Conservation (phyloP, 2,329 filamentous ascomycete species). For the Achaetomium macrosporum region DNA sequence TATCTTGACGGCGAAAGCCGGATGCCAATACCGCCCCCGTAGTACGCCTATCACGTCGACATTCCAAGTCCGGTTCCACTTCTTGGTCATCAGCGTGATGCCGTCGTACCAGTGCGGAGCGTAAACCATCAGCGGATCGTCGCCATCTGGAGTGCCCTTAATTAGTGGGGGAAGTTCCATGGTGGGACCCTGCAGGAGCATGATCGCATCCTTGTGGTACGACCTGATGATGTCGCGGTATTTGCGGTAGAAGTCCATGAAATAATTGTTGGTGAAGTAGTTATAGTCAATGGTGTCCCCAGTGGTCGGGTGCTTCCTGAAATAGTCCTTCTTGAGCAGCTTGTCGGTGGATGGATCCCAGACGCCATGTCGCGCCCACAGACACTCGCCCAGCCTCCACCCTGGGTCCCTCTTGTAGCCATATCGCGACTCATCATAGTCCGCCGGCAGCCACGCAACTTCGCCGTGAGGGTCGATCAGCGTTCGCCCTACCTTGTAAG, state of each 20-base stretch:
- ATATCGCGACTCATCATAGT: constrained; percentile 81
- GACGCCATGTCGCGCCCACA: constrained; percentile 95
- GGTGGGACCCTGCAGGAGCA: constrained; percentile 88
- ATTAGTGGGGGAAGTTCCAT: constrained; percentile 85
- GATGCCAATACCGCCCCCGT: constrained; percentile 79
- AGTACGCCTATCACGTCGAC: constrained; percentile 91
- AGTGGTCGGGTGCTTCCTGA: constrained; percentile 68
- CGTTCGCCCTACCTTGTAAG: constrained; percentile 77
- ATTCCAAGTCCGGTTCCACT: constrained; percentile 97
- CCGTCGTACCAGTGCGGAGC: constrained; percentile 96
- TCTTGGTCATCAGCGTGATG: constrained; percentile 93
- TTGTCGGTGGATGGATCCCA: constrained; percentile 80
- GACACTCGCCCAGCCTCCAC: constrained; percentile 89
- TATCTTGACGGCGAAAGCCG: constrained; percentile 86
- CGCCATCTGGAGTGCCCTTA: constrained; percentile 83
- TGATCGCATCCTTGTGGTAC: constrained; percentile 72
- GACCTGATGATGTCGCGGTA: constrained; percentile 69
- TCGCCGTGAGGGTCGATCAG: constrained; percentile 85
- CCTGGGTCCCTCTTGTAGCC: constrained; percentile 81
- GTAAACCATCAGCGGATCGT: constrained; percentile 78
- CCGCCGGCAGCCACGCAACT: constrained; percentile 74
- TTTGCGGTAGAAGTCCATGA: constrained; percentile 75
- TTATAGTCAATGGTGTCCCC: constrained; percentile 73
- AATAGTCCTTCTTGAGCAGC: constrained; percentile 80
- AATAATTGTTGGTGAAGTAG: constrained; percentile 85